Conservation (phyloP, 345 rosid species). For the Hibiscus tridactylites region DNA sequence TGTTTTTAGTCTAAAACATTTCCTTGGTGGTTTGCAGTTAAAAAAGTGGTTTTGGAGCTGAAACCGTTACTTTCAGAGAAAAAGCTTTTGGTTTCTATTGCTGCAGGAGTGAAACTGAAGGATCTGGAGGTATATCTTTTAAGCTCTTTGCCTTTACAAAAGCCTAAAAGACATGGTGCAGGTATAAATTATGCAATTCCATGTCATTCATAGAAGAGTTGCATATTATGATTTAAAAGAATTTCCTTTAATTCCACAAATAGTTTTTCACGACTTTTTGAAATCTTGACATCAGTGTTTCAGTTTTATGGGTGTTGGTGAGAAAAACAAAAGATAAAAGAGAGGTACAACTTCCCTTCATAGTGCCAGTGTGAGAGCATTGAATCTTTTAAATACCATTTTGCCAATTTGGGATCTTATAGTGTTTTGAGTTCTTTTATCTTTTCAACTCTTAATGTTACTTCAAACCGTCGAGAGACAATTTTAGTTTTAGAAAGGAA, state of each 20-base stretch:
- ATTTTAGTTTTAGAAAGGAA: too few relatives aligned
- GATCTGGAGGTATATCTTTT: conserved; percentile 62
- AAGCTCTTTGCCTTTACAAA: neutral
- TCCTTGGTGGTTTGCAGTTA: conserved; percentile 31
- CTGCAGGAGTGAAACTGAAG: conserved; percentile 73
- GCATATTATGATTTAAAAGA: neutral
- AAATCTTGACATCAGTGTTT: neutral
- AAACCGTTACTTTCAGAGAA: conserved; percentile 50
- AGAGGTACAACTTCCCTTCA: neutral
- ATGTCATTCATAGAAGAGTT: neutral
- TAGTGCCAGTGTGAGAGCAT: neutral
- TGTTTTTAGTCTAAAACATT: neutral
- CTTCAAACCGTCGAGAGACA: too few relatives aligned
- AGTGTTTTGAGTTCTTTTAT: too few relatives aligned
- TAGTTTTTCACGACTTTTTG: neutral
- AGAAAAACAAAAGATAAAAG: neutral
- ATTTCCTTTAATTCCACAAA: neutral
- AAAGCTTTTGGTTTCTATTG: conserved; percentile 85
- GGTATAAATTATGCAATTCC: neutral
- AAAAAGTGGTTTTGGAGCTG: conserved; percentile 54
- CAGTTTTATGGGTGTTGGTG: neutral
- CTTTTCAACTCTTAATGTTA: too few relatives aligned
- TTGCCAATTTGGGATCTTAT: too few relatives aligned
- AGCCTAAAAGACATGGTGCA: neutral
- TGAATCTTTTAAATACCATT: too few relatives aligned